Conservation (phyloP, 2,329 filamentous ascomycete genomes). For the Neopestalotiopsis clavispora region DNA sequence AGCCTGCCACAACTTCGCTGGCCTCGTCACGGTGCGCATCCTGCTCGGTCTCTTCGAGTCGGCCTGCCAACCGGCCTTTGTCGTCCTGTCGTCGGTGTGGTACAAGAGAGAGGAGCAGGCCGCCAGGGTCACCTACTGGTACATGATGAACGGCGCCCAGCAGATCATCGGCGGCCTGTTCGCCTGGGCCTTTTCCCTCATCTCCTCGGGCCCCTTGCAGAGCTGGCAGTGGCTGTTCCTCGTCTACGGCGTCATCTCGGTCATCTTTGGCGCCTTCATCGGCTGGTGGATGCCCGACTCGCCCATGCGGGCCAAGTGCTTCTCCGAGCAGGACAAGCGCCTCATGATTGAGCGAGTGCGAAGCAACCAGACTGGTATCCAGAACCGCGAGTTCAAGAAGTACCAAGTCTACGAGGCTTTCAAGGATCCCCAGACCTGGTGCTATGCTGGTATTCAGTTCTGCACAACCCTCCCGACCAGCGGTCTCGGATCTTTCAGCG, state of each 20-base stretch:
- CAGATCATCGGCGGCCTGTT: constrained; percentile 75
- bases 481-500: constrained; percentile 74
- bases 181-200: constrained; percentile 66
- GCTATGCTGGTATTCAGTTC: constrained; percentile 68
- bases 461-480: constrained; percentile 76
- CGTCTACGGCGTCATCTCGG: constrained; percentile 65
- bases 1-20: constrained; percentile 62
- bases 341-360: constrained; percentile 66
- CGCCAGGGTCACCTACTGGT: constrained; percentile 71
- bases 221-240: constrained; percentile 75
- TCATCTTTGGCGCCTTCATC: constrained; percentile 70
- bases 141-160: constrained; percentile 78
- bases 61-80: constrained; percentile 70
- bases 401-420: constrained; percentile 57
- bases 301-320: constrained; percentile 74
- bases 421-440: constrained; percentile 69
- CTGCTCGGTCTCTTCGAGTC: constrained; percentile 75
- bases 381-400: constrained; percentile 56
- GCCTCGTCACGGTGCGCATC: constrained; percentile 64
- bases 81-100: constrained; percentile 73
- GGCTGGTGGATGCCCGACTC: constrained; percentile 69
- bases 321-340: constrained; percentile 67
- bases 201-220: constrained; percentile 56
- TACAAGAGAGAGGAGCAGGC: constrained; percentile 73
- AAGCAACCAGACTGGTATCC: constrained; percentile 64